Evolutionary conservation across 768 basidiomycete species (phyloP).

Genomic region (Sistotremastrum suecicum): DNA sequence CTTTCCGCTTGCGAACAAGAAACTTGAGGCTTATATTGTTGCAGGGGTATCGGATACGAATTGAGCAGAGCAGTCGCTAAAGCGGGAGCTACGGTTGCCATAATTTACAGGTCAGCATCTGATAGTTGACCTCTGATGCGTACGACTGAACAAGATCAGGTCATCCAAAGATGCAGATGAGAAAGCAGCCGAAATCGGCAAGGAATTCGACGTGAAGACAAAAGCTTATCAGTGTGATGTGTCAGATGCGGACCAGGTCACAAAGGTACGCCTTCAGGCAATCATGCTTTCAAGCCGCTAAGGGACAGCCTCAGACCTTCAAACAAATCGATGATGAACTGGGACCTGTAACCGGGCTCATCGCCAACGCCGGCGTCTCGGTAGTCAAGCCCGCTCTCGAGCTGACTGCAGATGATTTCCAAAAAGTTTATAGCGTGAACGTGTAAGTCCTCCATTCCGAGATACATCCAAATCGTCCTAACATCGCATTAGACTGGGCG

Average conservation of each 20-base stretch:
- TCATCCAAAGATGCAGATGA: constrained; percentile 31
- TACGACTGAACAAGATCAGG: constrained; percentile 16
- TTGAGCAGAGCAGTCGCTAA: constrained; percentile 37
- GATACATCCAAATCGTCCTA: too few relatives aligned
- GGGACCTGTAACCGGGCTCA: constrained; percentile 34
- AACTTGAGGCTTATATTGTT: neutral
- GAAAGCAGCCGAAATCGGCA: constrained; percentile 30
- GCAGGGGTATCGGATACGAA: constrained; percentile 40
- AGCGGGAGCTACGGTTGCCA: constrained; percentile 44
- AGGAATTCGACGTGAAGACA: constrained; percentile 29
- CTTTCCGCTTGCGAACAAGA: neutral
- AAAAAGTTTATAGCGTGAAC: constrained; percentile 40
- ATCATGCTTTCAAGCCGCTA: too few relatives aligned
- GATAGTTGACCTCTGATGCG: neutral
- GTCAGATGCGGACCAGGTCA: neutral
- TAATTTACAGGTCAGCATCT: constrained; percentile 36
- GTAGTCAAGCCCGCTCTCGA: constrained; percentile 49
- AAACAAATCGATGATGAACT: constrained; percentile 34
- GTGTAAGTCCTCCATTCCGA: constrained; percentile 15
- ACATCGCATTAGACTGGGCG: constrained; percentile 24
- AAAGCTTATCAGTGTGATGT: constrained; percentile 20
- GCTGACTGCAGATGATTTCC: constrained; percentile 39
- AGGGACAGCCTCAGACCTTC: constrained; percentile 20
- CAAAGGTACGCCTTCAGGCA: constrained; percentile 1
- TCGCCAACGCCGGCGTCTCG: constrained; percentile 52